Percentiles rank a stretch among this genome's conserved stretches.
phyloP scores from a whole-genome alignment of 371 early-diverging fungal genomes.

The Mucor irregularis region DNA sequence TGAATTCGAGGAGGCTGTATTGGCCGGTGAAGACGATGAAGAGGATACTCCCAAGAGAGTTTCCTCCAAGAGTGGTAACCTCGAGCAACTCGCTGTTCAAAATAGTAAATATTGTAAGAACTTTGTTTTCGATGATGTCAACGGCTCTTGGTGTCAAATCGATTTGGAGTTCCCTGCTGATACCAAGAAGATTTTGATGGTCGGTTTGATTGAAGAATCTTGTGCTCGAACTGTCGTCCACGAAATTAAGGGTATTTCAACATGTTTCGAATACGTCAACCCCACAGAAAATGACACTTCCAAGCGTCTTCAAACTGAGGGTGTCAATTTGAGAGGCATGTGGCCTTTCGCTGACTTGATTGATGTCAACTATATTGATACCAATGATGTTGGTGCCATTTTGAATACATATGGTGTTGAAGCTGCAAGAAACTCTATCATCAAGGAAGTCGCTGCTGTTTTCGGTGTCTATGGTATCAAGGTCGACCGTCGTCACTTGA shows the following conservation, averaged over 20 bases:
- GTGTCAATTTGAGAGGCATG: constrained; percentile 90
- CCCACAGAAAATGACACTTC: constrained; percentile 79
- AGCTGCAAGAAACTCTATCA: constrained; percentile 95
- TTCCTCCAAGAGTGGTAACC: constrained; percentile 12
- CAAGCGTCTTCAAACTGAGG: constrained; percentile 81
- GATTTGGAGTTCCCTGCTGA: constrained; percentile 81
- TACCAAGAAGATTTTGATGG: constrained; percentile 93
- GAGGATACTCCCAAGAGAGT: constrained; percentile 52
- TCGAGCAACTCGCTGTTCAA: constrained; percentile 45
- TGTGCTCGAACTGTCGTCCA: constrained; percentile 73
- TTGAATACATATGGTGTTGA: constrained; percentile 98
- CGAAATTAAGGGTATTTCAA: constrained; percentile 83
- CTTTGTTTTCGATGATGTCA: constrained; percentile 68
- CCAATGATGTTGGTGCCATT: constrained; percentile 97
- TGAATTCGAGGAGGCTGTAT: constrained; percentile 53
- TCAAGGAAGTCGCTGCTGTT: constrained; percentile 94
- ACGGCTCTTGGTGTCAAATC: constrained; percentile 82
- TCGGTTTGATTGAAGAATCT: constrained; percentile 78
- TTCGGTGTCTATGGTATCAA: constrained; percentile 98
- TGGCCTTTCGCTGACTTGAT: constrained; percentile 80
- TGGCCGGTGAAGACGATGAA: constrained; percentile 55
- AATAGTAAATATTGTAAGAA: constrained; percentile 62
- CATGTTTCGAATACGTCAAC: constrained; percentile 76
- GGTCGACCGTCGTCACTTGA: constrained; percentile 96
- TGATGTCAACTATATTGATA: constrained; percentile 86